These are phyloP conservation scores for Clathrus columnatus DNA, from an alignment of 768 basidiomycete species.

Conservation along the genomic window DNA sequence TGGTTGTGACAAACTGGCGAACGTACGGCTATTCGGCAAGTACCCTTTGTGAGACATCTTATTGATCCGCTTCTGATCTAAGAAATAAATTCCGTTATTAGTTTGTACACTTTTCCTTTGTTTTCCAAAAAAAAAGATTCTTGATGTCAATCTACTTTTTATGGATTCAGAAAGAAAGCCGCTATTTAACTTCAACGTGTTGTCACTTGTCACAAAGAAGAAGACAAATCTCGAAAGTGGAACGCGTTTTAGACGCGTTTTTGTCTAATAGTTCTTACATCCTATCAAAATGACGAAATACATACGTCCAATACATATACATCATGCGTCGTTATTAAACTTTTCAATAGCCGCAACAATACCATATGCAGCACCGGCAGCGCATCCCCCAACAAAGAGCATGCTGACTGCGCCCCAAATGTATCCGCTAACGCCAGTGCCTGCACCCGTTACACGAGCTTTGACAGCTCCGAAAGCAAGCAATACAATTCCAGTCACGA, in stretches of 20 bases:
- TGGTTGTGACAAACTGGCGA: not conserved
- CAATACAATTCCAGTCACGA: constrained; percentile 78
- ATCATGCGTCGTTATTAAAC: not conserved
- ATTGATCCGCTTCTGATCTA: too few species aligned
- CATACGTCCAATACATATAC: not conserved
- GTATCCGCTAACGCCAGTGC: constrained; percentile 56
- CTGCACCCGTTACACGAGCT: constrained; percentile 79
- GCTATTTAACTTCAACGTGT: too few species aligned
- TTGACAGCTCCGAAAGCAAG: constrained; percentile 90
- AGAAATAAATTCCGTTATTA: too few species aligned
- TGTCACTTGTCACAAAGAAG: not conserved
- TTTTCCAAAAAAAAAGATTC: not conserved
- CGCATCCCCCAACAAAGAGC: constrained; percentile 80
- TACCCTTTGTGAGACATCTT: not conserved
- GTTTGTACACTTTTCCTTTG: not conserved
- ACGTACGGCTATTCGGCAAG: not conserved
- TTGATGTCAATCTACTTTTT: too few species aligned
- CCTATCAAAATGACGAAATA: not conserved
- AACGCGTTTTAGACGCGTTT: not conserved
- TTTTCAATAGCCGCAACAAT: constrained; percentile 45
- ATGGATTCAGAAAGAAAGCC: not conserved
- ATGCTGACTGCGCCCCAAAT: constrained; percentile 84
- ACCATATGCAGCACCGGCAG: constrained; percentile 67
- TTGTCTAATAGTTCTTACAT: not conserved
- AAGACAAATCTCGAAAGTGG: too few species aligned